Evolutionary conservation across 257 asterid genomes (phyloP).

Genomic region (Anisodus tanguticus): DNA sequence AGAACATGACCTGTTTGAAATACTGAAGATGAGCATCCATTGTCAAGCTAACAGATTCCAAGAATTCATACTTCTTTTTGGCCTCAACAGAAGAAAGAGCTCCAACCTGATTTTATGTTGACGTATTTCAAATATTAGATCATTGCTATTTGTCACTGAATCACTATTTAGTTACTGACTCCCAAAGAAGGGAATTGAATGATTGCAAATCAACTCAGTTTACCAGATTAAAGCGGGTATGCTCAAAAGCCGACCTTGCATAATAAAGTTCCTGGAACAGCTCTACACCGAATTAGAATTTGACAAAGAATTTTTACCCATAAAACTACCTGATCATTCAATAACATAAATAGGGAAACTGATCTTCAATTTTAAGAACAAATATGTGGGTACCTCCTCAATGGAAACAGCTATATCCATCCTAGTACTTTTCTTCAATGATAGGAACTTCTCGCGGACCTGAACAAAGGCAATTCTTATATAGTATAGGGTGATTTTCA

Average conservation of each 20-base stretch:
- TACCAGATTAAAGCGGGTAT: slow-evolving; percentile 92
- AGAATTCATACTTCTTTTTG: slow-evolving; percentile 83
- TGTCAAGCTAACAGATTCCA: slow-evolving; percentile 83
- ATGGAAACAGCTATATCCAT: slow-evolving; percentile 70
- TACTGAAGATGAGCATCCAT: slow-evolving; percentile 92
- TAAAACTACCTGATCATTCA: slow-evolving; percentile 53
- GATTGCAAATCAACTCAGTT: slow-evolving; percentile 1
- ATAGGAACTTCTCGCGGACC: slow-evolving; percentile 91
- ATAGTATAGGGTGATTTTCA: slow-evolving; percentile 16
- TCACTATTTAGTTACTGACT: slow-evolving; percentile 14
- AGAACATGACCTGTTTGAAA: slow-evolving; percentile 58
- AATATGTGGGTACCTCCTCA: slow-evolving; percentile 73
- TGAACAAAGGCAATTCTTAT: slow-evolving; percentile 39
- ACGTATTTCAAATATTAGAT: not conserved
- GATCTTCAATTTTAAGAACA: slow-evolving; percentile 34
- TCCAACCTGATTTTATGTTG: slow-evolving; percentile 57
- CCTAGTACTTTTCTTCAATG: slow-evolving; percentile 83
- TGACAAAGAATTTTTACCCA: slow-evolving; percentile 61
- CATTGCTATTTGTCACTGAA: slow-evolving; percentile 5
- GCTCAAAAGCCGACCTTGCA: slow-evolving; percentile 85
- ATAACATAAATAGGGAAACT: slow-evolving; percentile 31
- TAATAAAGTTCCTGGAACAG: slow-evolving; percentile 94
- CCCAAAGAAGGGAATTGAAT: slow-evolving; percentile 17
- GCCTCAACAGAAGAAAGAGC: slow-evolving; percentile 88
- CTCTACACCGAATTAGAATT: slow-evolving; percentile 86